Conservation (phyloP, 2,329 filamentous ascomycete species). For the Diaporthe helianthi region DNA sequence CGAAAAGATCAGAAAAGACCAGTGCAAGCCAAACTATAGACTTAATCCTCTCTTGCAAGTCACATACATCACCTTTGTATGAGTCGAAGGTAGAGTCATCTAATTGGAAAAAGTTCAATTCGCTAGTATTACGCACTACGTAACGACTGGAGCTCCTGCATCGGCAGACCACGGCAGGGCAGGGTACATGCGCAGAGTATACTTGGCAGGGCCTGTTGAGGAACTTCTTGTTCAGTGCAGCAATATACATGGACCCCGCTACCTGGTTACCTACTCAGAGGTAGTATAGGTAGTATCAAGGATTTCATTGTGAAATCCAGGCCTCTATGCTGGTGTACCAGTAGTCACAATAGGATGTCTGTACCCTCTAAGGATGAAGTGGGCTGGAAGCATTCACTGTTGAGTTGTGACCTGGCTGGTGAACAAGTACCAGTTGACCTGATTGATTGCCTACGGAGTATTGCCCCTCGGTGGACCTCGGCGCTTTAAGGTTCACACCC, state of each 20-base stretch:
- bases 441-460: too few relatives aligned
- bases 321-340: too few relatives aligned
- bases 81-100: conserved; percentile 30
- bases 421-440: neutral
- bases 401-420: neutral
- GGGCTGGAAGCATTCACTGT: neutral
- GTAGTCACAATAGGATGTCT: neutral
- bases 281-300: neutral
- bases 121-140: conserved; percentile 32
- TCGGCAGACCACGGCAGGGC: conserved; percentile 36
- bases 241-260: too few relatives aligned
- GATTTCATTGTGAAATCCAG: neutral
- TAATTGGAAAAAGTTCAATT: conserved; percentile 36
- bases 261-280: too few relatives aligned
- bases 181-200: conserved; percentile 14
- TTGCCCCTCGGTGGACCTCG: conserved; percentile 16
- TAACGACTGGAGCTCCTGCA: conserved; percentile 38
- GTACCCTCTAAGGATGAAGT: too few relatives aligned
- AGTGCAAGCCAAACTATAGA: neutral
- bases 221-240: neutral
- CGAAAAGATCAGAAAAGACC: neutral
- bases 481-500: conserved; percentile 10
- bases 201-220: neutral
- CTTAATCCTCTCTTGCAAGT: conserved; percentile 1
- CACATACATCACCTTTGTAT: conserved; percentile 29